Conservation (phyloP, 768 basidiomycete genomes). For the Sporobolomyces phaffii region DNA sequence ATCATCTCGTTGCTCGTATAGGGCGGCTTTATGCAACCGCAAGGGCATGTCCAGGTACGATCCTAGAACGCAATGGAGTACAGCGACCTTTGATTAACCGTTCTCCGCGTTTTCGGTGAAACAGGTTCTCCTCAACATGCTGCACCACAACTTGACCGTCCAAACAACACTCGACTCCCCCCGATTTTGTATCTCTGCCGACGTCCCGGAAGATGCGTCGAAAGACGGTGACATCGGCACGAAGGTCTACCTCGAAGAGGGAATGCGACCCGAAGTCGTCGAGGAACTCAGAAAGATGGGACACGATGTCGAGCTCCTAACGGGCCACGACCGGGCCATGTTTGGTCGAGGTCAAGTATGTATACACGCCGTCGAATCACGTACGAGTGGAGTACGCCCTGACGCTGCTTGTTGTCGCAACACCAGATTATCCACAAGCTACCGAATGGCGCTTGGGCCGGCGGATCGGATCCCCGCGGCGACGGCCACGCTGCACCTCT, state of each 20-base stretch:
- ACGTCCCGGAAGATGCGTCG: constrained; percentile 54
- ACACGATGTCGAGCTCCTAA: constrained; percentile 65
- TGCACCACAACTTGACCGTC: constrained; percentile 70
- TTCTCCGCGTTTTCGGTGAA: too few relatives aligned
- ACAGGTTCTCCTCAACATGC: constrained; percentile 53
- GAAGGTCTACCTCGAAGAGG: constrained; percentile 84
- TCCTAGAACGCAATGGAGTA: too few relatives aligned
- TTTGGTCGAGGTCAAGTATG: constrained; percentile 64
- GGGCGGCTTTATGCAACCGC: constrained; percentile 60
- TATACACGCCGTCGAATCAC: not conserved
- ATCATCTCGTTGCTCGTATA: constrained; percentile 53
- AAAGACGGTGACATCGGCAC: constrained; percentile 66
- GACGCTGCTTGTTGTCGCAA: too few relatives aligned
- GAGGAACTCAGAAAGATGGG: constrained; percentile 75
- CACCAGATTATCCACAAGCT: constrained; percentile 85
- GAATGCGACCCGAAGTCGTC: constrained; percentile 57
- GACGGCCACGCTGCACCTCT: constrained; percentile 38
- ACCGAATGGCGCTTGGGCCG: constrained; percentile 79
- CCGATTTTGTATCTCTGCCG: constrained; percentile 89
- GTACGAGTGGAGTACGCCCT: not conserved
- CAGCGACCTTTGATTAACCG: too few relatives aligned
- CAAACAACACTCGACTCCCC: constrained; percentile 92
- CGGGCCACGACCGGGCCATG: constrained; percentile 54
- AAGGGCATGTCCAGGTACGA: constrained; percentile 97
- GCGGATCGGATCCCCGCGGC: constrained; percentile 66